Percentiles rank a stretch among this genome's conserved stretches.
Conservation (phyloP, 305 asterid genomes). For the Rubia peregrina region DNA sequence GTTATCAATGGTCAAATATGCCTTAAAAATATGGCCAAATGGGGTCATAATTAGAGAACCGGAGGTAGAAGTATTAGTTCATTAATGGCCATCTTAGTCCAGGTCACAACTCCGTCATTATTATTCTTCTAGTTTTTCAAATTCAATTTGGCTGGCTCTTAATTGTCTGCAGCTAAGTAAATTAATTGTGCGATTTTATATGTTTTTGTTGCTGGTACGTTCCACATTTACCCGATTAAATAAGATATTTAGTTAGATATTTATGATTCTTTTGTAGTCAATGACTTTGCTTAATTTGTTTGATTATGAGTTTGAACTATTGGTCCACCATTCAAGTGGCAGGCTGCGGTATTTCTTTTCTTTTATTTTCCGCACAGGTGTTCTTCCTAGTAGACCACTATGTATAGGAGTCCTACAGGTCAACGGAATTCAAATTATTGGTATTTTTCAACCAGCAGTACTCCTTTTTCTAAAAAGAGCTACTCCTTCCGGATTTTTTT, state of each 20-base stretch:
- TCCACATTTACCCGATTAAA: not conserved
- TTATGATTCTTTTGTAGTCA: not conserved
- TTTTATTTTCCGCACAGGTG: not conserved
- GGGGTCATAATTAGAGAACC: too few relatives aligned
- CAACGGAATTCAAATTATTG: not conserved
- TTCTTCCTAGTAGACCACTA: slow-evolving; percentile 9
- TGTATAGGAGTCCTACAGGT: not conserved
- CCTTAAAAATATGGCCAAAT: too few relatives aligned
- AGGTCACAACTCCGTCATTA: too few relatives aligned
- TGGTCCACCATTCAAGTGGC: slow-evolving; percentile 5
- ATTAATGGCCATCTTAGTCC: too few relatives aligned
- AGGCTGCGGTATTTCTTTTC: too few relatives aligned
- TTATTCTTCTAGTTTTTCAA: not conserved
- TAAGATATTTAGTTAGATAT: not conserved
- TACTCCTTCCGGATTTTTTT: too few relatives aligned
- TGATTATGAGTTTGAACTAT: slow-evolving; percentile 4
- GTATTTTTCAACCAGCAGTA: not conserved
- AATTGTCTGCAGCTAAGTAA: not conserved
- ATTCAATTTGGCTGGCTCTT: not conserved
- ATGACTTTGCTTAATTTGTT: not conserved
- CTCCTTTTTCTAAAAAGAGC: too few relatives aligned
- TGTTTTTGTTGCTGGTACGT: slow-evolving; percentile 1
- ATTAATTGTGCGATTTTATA: not conserved
- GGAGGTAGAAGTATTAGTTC: too few relatives aligned
- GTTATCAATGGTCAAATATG: too few relatives aligned